Evolutionary conservation across 805 yeast genomes (phyloP).

Genomic region (Hanseniaspora taiwanica): DNA sequence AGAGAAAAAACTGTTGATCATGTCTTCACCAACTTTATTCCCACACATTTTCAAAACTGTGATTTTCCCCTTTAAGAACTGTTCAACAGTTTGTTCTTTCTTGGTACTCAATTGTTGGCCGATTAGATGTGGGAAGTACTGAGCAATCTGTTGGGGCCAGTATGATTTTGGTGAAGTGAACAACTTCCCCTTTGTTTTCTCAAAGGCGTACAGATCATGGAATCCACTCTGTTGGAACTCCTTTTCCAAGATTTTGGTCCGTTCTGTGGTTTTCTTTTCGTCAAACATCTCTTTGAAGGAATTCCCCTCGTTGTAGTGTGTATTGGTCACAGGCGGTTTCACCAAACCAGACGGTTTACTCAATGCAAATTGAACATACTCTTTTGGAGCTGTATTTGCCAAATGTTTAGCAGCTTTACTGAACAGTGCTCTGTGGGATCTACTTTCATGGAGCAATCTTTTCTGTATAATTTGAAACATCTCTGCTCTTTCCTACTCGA

Average conservation of each 20-base stretch:
- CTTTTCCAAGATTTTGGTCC: slow-evolving; percentile 41
- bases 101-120: slow-evolving; percentile 37
- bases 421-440: slow-evolving; percentile 10
- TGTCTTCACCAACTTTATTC: slow-evolving; percentile 48
- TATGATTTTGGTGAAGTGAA: slow-evolving; percentile 72
- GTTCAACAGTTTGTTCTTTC: slow-evolving; percentile 16
- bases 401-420: slow-evolving; percentile 24
- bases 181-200: slow-evolving; percentile 72
- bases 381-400: slow-evolving; percentile 26
- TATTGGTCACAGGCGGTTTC: slow-evolving; percentile 23
- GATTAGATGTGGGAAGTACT: slow-evolving; percentile 69
- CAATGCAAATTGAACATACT: slow-evolving; percentile 23
- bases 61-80: slow-evolving; percentile 16
- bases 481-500: no score
- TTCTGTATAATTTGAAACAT: no score
- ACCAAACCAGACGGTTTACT: slow-evolving; percentile 35
- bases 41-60: slow-evolving; percentile 20
- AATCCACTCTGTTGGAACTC: slow-evolving; percentile 60
- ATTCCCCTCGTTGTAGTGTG: slow-evolving; percentile 30
- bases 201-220: slow-evolving; percentile 48
- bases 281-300: slow-evolving; percentile 34
- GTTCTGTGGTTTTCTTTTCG: slow-evolving; percentile 31
- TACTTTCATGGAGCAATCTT: slow-evolving; percentile 2
- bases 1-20: slow-evolving; percentile 47
- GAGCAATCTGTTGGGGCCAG: slow-evolving; percentile 58